These are phyloP conservation scores for Taxillus chinensis DNA, from an alignment of 164 flowering plant genomes.

Conservation along the genomic window DNA sequence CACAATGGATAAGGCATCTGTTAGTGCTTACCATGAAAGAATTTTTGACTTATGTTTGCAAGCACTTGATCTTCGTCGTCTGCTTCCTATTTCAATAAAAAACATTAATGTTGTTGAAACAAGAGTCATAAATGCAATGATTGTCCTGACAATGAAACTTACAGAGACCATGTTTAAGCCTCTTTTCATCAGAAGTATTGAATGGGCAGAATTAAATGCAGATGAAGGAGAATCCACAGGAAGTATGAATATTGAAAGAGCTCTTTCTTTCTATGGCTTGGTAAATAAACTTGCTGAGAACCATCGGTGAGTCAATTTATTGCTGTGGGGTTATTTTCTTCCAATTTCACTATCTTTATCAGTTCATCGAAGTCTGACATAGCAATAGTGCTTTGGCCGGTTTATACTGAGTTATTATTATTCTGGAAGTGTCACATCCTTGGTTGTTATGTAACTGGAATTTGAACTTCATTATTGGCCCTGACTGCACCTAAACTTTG, in stretches of 20 bases:
- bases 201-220: slow-evolving; percentile 68
- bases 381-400: no score
- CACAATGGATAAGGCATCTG: slow-evolving; percentile 60
- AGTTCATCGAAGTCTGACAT: no score
- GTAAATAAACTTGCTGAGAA: slow-evolving; percentile 66
- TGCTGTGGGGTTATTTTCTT: background rate
- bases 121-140: slow-evolving; percentile 45
- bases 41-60: slow-evolving; percentile 64
- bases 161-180: slow-evolving; percentile 87
- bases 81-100: slow-evolving; percentile 39
- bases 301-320: slow-evolving; percentile 49
- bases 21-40: slow-evolving; percentile 40
- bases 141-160: slow-evolving; percentile 66
- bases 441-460: no score
- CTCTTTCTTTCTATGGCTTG: slow-evolving; percentile 63
- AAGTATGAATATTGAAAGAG: slow-evolving; percentile 28
- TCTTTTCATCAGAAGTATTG: slow-evolving; percentile 64
- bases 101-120: slow-evolving; percentile 52
- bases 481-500: no score
- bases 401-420: no score
- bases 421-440: no score
- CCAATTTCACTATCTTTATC: no score
- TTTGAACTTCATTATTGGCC: no score
- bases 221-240: slow-evolving; percentile 21
- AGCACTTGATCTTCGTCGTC: slow-evolving; percentile 85